These are phyloP conservation scores for Cryphonectria carpinicola DNA, from an alignment of 2,329 filamentous ascomycete species.

Conservation along the genomic window DNA sequence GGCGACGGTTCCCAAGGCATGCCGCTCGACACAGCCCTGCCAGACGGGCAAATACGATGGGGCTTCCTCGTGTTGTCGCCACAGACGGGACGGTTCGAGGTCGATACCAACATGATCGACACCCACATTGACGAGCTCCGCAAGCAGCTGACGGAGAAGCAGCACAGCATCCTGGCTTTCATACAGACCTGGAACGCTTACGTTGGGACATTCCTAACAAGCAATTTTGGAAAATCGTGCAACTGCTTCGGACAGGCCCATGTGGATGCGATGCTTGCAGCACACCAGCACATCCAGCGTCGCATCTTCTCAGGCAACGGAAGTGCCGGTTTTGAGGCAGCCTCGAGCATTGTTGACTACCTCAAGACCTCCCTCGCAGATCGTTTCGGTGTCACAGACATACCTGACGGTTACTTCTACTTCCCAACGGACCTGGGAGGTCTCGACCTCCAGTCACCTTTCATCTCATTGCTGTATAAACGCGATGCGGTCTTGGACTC, in stretches of 20 bases:
- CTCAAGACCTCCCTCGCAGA: conserved; percentile 55
- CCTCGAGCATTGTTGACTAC: conserved; percentile 55
- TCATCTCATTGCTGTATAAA: conserved; percentile 47
- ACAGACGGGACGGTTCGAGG: conserved; percentile 57
- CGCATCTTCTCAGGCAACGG: conserved; percentile 45
- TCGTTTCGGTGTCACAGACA: conserved; percentile 52
- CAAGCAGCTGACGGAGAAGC: conserved; percentile 57
- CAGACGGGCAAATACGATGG: conserved; percentile 54
- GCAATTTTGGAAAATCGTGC: conserved; percentile 56
- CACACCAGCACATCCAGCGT: conserved; percentile 54
- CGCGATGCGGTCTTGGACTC: conserved; percentile 39
- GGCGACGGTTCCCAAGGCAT: conserved; percentile 27
- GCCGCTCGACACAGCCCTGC: conserved; percentile 43
- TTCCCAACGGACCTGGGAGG: conserved; percentile 52
- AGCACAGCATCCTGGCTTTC: conserved; percentile 52
- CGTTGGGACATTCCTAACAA: conserved; percentile 54
- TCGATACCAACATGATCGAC: conserved; percentile 63
- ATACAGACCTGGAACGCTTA: conserved; percentile 57
- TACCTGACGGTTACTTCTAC: conserved; percentile 52
- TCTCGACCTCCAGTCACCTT: conserved; percentile 50
- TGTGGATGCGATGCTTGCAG: conserved; percentile 55
- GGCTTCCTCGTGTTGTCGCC: conserved; percentile 61
- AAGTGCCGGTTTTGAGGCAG: conserved; percentile 26
- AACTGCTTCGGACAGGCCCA: conserved; percentile 57
- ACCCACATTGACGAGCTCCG: conserved; percentile 62